Conservation (phyloP, 495 filamentous ascomycete species). For the Podospora pseudopauciseta region DNA sequence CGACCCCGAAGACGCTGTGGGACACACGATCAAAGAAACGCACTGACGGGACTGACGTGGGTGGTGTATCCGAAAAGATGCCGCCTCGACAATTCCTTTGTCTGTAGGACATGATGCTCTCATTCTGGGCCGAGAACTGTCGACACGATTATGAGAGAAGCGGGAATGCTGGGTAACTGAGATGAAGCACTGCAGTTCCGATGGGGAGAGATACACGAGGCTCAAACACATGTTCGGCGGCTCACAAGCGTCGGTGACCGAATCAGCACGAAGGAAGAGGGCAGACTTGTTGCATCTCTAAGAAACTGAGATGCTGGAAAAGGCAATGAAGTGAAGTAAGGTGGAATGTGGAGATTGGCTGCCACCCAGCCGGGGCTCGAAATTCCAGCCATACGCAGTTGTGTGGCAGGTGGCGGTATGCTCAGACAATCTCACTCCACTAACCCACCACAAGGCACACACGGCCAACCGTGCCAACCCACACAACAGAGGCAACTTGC, state of each 20-base stretch:
- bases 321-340: background rate
- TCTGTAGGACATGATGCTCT: background rate
- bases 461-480: background rate
- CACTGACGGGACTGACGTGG: background rate
- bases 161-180: background rate
- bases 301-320: background rate
- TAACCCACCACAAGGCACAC: background rate
- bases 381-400: background rate
- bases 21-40: background rate
- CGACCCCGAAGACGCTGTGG: background rate
- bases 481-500: background rate
- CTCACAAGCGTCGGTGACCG: background rate
- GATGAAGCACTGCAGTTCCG: background rate
- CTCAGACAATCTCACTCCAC: background rate
- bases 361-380: background rate
- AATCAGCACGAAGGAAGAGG: background rate
- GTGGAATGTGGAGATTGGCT: background rate
- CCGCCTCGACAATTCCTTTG: background rate
- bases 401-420: background rate
- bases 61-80: background rate
- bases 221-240: background rate
- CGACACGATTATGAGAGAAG: background rate
- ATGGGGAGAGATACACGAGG: background rate
- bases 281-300: background rate
- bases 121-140: background rate